Evolutionary conservation across 257 asterid genomes (phyloP), one percentile per base, ranked within the genome.

Genomic region (Salvia rosmarinus): DNA sequence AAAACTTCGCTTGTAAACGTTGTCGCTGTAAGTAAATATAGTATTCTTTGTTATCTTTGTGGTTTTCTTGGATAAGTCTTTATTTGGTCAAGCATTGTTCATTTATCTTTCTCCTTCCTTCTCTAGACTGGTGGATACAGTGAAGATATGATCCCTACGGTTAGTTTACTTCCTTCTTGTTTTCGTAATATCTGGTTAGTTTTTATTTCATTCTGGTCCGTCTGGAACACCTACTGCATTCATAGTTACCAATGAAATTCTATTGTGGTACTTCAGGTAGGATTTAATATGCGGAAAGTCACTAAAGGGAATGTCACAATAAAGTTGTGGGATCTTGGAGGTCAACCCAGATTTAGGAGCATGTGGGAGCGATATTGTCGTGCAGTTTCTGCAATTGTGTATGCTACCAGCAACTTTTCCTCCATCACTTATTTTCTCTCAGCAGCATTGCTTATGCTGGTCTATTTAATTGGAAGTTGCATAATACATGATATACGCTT

Each of bases 291-390:
- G 98, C 89, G 95, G 30, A 94, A 94, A 83, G 96, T 94, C 75
- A 88, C 97, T 32, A 94, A 94, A 81, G 98, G 98, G 59, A 94
- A 89, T 81, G 98, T 94, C 70, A 94, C 98, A 19, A 94, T 94
- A 67, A 94, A 94, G 84, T 77, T 94, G 79, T 94, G 98, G 98
- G 98, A 94, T 83, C 97, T 94, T 88, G 98, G 98, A 56, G 98
- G 98, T 78, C 98, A 91, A 82, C 98, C 98, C 61, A 89, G 98
- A 84, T 90, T 94, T 74, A 80, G 97, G 67, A 94, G 96, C 63
- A 89, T 91, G 96, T 91, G 98, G 98, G 98, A 94, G 86, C 79
- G 97, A 77, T 94, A 93, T 70, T 93, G 98, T 67, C 98, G 98
- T 59, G 91, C 97, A 47, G 98, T 94, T 79, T 94, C 98, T 76